A percentile compares a stretch with the other conserved stretches of the same genome.
Conservation (phyloP, 176 grass and related monocot species). For the Microstegium vimineum region DNA sequence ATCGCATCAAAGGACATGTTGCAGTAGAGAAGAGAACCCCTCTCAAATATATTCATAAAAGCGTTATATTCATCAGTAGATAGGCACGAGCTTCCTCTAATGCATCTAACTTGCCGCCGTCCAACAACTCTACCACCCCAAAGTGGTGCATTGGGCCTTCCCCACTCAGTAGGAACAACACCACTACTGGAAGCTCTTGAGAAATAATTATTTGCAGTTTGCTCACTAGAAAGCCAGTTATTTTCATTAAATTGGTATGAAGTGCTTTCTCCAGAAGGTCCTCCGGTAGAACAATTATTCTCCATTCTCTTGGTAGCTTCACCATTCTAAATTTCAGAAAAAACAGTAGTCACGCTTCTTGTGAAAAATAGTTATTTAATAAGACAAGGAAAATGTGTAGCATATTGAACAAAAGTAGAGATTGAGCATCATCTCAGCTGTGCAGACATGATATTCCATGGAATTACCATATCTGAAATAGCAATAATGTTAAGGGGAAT, state of each 20-base stretch:
- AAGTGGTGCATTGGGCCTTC: slow-evolving; percentile 55
- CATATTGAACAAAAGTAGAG: slow-evolving; percentile 11
- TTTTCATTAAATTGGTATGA: slow-evolving; percentile 62
- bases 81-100: slow-evolving; percentile 55
- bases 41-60: slow-evolving; percentile 98
- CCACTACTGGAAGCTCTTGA: slow-evolving; percentile 44
- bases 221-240: slow-evolving; percentile 63
- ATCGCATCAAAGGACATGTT: slow-evolving; percentile 98
- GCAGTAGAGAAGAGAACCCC: slow-evolving; percentile 94
- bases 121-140: slow-evolving; percentile 86
- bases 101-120: slow-evolving; percentile 62
- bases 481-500: slow-evolving; percentile 43
- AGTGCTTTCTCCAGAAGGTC: slow-evolving; percentile 63
- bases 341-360: slow-evolving; percentile 18
- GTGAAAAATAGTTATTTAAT: slow-evolving; percentile 10
- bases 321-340: slow-evolving; percentile 44
- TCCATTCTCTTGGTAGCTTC: slow-evolving; percentile 45
- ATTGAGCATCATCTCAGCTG: slow-evolving; percentile 18
- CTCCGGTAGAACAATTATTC: slow-evolving; percentile 43
- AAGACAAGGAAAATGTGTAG: slow-evolving; percentile 2
- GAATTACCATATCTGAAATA: slow-evolving; percentile 48
- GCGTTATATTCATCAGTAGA: slow-evolving; percentile 77
- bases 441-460: slow-evolving; percentile 15
- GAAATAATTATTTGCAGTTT: slow-evolving; percentile 52
- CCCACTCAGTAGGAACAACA: slow-evolving; percentile 50